phyloP scores from a whole-genome alignment of 2,329 filamentous ascomycete genomes.

The Escovopsis weberi region DNA sequence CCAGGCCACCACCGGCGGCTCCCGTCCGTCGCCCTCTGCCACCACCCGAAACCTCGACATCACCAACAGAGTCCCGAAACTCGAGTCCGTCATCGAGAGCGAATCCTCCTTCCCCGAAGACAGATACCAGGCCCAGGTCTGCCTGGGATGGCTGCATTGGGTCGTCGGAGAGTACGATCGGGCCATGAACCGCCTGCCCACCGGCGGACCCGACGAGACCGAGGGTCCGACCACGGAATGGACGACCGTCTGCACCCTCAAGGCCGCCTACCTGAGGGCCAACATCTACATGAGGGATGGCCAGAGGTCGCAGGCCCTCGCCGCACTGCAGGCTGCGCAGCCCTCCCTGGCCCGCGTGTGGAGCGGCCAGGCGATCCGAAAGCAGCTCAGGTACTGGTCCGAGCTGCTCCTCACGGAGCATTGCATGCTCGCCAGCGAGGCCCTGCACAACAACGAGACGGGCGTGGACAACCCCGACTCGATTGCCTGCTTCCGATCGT shows the following conservation, averaged over 20 bases:
- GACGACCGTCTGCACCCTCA: conserved; percentile 71
- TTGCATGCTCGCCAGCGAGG: conserved; percentile 53
- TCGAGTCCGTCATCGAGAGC: conserved; percentile 42
- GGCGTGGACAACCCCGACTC: conserved; percentile 37
- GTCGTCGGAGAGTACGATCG: conserved; percentile 52
- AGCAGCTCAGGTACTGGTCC: conserved; percentile 62
- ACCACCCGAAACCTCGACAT: conserved; percentile 31
- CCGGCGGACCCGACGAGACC: conserved; percentile 42
- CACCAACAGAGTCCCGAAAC: conserved; percentile 30
- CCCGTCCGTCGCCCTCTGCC: conserved; percentile 27
- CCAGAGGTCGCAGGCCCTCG: conserved; percentile 43
- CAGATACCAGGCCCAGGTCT: conserved; percentile 66
- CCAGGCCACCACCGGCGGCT: conserved; percentile 29
- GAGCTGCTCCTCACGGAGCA: conserved; percentile 64
- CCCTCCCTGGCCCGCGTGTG: conserved; percentile 44
- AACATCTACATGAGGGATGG: conserved; percentile 39
- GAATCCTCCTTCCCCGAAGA: conserved; percentile 41
- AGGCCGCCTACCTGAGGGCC: conserved; percentile 64
- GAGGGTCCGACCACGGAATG: conserved; percentile 48
- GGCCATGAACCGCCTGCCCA: conserved; percentile 48
- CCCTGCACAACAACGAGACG: conserved; percentile 35
- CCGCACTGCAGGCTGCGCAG: conserved; percentile 51
- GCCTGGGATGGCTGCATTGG: conserved; percentile 77
- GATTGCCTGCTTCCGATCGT: conserved; percentile 46
- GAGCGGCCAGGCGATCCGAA: conserved; percentile 35